Evolutionary conservation across 805 yeast species (phyloP), one percentile per base, ranked within the genome.

Genomic region (Ogataea nonfermentans): DNA sequence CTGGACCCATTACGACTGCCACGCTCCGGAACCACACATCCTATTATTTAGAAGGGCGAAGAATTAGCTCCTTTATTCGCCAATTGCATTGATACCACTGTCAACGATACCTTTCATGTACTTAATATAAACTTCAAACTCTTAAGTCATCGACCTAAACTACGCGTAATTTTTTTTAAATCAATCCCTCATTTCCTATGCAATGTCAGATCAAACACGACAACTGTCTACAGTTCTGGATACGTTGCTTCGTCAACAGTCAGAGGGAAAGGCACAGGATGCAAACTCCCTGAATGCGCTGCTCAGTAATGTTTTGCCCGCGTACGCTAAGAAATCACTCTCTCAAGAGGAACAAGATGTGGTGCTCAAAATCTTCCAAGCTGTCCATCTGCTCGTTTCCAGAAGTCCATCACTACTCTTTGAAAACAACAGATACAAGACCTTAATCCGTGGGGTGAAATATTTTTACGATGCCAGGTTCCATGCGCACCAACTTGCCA

Each of bases 1-100:
- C 1, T 93, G 99, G 99, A 93, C 76, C 39, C 99, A 93, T 63
- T 93, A 91, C 59, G 99, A 93, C 57, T 90, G 96, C 29, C 99
- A 93, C 62, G 85, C 98, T 1, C 99, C 99, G 30, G 99, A 93
- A 64, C 99, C 99, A 17, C 99, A 93, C 60, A 93, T 93, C 45
- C 68, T 93, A 46, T 71, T 93, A 45, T 93, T 93, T 67, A 84
- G 84, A 65, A 74, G 90, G 56, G 77, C 85, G 13, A 59, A 56
- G 35, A 46, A 53, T 30, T 48, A 34, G 44, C 24, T 28, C 25
- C 14, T 30, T 22, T 16, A 16, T 13, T 29, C 34, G 32, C 37
- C 27, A 15, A 14, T 29, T 39, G 41, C 30, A 38, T 27, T 24
- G 36, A 27, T 30, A 26, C 38, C 37, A 36, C 29, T 11, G 28